Evolutionary conservation across 2,329 filamentous ascomycete genomes (phyloP).

Genomic region (Calonectria ilicicola): DNA sequence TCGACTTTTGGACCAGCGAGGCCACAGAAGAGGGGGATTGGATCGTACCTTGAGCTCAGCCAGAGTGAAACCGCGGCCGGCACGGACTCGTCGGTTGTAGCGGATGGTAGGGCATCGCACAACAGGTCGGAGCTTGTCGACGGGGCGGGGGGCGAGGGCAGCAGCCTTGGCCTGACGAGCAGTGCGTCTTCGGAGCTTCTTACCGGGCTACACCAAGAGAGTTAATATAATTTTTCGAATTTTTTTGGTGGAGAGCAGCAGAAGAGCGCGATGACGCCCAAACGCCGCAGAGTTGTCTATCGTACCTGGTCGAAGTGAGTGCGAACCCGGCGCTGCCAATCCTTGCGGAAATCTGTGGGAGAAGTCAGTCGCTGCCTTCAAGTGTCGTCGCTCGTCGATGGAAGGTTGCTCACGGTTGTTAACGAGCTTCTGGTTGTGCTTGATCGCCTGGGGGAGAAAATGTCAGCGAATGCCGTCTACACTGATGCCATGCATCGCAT

Average conservation of each 20-base stretch:
- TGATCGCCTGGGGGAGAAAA: constrained; percentile 80
- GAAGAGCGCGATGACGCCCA: constrained; percentile 23
- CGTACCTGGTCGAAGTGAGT: constrained; percentile 99
- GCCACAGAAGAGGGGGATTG: background rate
- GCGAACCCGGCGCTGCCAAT: constrained; percentile 99
- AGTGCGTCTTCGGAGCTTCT: constrained; percentile 92
- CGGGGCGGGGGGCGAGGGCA: constrained; percentile 92
- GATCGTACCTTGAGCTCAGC: constrained; percentile 93
- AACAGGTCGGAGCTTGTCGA: constrained; percentile 96
- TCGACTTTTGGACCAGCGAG: background rate
- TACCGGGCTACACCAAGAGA: constrained; percentile 77
- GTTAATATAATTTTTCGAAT: constrained; percentile 48
- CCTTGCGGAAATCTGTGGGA: constrained; percentile 92
- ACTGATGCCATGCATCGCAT: constrained; percentile 34
- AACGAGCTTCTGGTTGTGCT: constrained; percentile 99
- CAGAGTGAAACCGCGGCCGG: constrained; percentile 97
- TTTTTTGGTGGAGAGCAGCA: constrained; percentile 30
- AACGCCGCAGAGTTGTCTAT: constrained; percentile 33
- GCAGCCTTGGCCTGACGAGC: constrained; percentile 96
- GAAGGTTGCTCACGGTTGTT: constrained; percentile 82
- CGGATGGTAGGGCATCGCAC: constrained; percentile 98
- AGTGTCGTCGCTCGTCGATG: constrained; percentile 43
- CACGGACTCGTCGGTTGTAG: constrained; percentile 98
- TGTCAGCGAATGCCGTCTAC: constrained; percentile 42
- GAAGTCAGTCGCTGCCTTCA: constrained; percentile 54